Conservation (phyloP, 129 eudicot genomes). For the Tanacetum coccineum region DNA sequence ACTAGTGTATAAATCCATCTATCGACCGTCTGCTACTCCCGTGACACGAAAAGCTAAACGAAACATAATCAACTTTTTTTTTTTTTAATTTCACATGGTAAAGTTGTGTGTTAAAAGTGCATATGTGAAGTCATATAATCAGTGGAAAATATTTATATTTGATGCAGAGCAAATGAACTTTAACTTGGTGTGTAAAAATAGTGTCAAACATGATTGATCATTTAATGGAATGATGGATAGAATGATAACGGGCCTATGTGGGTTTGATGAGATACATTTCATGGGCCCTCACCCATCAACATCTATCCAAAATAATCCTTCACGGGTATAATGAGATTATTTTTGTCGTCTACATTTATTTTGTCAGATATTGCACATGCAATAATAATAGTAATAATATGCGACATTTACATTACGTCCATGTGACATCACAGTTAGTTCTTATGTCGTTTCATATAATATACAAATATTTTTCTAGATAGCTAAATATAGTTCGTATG, state of each 20-base stretch:
- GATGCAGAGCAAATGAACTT: neutral
- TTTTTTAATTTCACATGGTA: too few species aligned
- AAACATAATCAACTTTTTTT: neutral
- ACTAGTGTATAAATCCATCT: too few species aligned
- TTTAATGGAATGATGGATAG: too few species aligned
- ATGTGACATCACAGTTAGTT: neutral
- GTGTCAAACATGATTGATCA: too few species aligned
- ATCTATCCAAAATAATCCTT: slow-evolving; percentile 24
- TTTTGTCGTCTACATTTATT: slow-evolving; percentile 18
- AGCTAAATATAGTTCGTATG: too few species aligned
- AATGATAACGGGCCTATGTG: slow-evolving; percentile 12
- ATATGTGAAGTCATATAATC: neutral
- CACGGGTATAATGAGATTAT: slow-evolving; percentile 24
- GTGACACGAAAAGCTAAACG: neutral
- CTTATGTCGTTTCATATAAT: too few species aligned
- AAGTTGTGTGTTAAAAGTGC: too few species aligned
- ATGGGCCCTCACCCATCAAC: slow-evolving; percentile 22
- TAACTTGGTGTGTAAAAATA: too few species aligned
- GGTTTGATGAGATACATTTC: slow-evolving; percentile 6
- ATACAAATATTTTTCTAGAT: too few species aligned
- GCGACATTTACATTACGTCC: slow-evolving; percentile 6
- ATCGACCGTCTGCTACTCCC: neutral
- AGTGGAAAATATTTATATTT: neutral
- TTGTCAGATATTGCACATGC: slow-evolving; percentile 25
- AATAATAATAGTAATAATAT: slow-evolving; percentile 6